A percentile compares a stretch with the other conserved stretches of the same genome.
Conservation (phyloP, 2,329 filamentous ascomycete species). For the Ophiocordyceps unilateralis region DNA sequence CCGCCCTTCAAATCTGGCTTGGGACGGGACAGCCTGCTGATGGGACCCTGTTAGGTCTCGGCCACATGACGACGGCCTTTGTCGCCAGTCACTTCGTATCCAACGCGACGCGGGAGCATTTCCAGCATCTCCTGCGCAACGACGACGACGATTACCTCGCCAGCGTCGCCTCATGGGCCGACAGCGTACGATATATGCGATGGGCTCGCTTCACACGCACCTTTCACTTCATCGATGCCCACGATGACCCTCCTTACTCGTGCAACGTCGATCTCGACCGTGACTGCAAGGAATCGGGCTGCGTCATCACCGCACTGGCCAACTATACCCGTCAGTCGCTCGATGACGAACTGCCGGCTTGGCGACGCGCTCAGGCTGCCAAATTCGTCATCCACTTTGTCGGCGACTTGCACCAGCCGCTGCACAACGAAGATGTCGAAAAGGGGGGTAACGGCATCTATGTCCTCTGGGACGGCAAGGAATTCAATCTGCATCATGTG, state of each 20-base stretch:
- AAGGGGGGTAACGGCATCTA: conserved; percentile 52
- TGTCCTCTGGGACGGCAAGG: conserved; percentile 39
- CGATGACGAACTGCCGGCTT: conserved; percentile 24
- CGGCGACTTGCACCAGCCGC: conserved; percentile 52
- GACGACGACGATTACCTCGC: conserved; percentile 40
- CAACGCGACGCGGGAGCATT: conserved; percentile 34
- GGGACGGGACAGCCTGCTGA: no score
- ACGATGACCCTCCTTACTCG: conserved; percentile 38
- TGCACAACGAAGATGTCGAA: conserved; percentile 46
- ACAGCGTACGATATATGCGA: conserved; percentile 46
- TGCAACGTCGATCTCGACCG: conserved; percentile 41
- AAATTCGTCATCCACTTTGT: conserved; percentile 54
- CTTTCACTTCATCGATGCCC: conserved; percentile 54
- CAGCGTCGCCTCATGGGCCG: conserved; percentile 48
- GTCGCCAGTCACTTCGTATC: conserved; percentile 43
- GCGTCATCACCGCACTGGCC: conserved; percentile 40
- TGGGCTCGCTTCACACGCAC: conserved; percentile 43
- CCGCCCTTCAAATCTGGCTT: background rate
- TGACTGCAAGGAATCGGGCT: conserved; percentile 45
- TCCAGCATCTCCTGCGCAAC: conserved; percentile 39
- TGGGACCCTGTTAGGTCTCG: conserved; percentile 37
- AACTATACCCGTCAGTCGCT: conserved; percentile 42
- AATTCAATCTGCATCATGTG: conserved; percentile 52
- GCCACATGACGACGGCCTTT: conserved; percentile 49
- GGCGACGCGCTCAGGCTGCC: conserved; percentile 38